Evolutionary conservation across 2,329 filamentous ascomycete genomes (phyloP).

Genomic region (Thielaviopsis punctulata): DNA sequence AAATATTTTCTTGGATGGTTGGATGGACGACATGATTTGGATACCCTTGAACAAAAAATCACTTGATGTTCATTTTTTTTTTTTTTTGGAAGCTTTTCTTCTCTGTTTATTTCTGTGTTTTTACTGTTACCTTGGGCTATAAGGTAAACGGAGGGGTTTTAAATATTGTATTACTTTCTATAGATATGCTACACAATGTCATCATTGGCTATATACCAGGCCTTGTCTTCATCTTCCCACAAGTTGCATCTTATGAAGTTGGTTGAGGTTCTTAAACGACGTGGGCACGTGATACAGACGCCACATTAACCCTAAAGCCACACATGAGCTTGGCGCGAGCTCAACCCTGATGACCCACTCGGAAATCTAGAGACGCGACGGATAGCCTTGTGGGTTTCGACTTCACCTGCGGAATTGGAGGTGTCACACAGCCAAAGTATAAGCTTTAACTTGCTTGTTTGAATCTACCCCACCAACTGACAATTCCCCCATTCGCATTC

Average conservation of each 20-base stretch:
- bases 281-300: too few relatives aligned
- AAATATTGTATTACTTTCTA: background rate
- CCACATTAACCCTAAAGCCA: too few relatives aligned
- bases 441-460: too few relatives aligned
- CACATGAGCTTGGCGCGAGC: background rate
- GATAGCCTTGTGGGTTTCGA: background rate
- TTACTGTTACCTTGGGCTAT: background rate
- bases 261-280: too few relatives aligned
- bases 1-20: background rate
- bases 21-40: conserved; percentile 6
- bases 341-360: too few relatives aligned
- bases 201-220: too few relatives aligned
- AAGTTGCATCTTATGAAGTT: too few relatives aligned
- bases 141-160: background rate
- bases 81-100: background rate
- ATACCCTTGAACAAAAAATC: conserved; percentile 6
- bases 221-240: too few relatives aligned
- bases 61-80: background rate
- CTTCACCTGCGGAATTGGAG: background rate
- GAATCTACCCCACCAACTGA: too few relatives aligned
- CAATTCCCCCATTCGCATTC: too few relatives aligned
- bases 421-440: background rate
- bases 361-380: background rate
- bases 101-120: background rate
- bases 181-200: background rate